phyloP scores from a whole-genome alignment of 1,139 yeast genomes.

The Meyerozyma guilliermondii region DNA sequence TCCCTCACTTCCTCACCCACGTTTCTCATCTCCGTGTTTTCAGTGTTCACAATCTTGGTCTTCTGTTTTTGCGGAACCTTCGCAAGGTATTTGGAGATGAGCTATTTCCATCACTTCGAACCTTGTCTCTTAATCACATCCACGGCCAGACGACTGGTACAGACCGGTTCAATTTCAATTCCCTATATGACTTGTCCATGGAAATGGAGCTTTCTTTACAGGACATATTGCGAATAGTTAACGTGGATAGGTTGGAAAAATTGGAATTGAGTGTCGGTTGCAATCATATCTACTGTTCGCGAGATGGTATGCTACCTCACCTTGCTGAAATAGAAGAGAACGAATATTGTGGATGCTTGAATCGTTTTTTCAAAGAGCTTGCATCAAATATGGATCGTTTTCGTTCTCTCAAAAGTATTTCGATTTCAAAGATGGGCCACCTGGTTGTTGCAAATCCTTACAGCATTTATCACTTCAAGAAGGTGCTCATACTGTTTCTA shows the following conservation, averaged over 20 bases:
- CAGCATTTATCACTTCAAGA: slow-evolving; percentile 8
- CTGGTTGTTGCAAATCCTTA: slow-evolving; percentile 8
- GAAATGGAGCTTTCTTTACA: slow-evolving; percentile 7
- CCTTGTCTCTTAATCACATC: slow-evolving; percentile 8
- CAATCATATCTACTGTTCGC: slow-evolving; percentile 6
- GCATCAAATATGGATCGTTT: slow-evolving; percentile 1
- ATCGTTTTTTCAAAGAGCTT: slow-evolving; percentile 5
- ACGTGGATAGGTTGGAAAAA: slow-evolving; percentile 3
- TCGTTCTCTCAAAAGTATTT: neutral
- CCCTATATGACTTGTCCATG: slow-evolving; percentile 6
- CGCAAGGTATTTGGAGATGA: neutral
- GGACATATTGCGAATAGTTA: slow-evolving; percentile 2
- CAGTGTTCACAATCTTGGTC: slow-evolving; percentile 9
- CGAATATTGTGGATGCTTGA: slow-evolving; percentile 8
- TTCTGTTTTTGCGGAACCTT: slow-evolving; percentile 4
- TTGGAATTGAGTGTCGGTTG: slow-evolving; percentile 9
- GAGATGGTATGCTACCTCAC: neutral
- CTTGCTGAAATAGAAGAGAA: neutral
- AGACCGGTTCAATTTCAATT: slow-evolving; percentile 2
- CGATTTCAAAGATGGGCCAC: slow-evolving; percentile 7
- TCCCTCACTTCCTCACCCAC: neutral
- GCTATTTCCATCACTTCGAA: slow-evolving; percentile 5
- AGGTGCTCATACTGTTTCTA: slow-evolving; percentile 2
- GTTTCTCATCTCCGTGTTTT: slow-evolving; percentile 1
- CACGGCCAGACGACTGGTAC: slow-evolving; percentile 7